phyloP scores from a whole-genome alignment of 371 early-diverging fungal genomes.

The Capillidium rhysosporum region DNA sequence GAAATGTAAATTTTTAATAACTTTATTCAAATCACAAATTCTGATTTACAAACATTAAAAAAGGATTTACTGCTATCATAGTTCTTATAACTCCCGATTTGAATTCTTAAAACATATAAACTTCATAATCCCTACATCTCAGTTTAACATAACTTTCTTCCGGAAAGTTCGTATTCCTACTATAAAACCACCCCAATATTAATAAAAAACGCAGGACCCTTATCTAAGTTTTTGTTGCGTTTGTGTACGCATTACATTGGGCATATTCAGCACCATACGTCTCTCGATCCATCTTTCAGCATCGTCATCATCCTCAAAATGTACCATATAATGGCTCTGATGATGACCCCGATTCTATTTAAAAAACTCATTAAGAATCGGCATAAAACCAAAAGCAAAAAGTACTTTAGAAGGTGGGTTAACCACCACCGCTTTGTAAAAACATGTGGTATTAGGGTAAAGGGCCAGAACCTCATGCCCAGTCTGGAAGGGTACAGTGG shows the following conservation, averaged over 20 bases:
- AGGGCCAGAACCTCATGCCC: constrained; percentile 55
- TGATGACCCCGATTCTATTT: constrained; percentile 2
- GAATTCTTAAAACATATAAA: too few species aligned
- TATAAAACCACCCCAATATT: too few species aligned
- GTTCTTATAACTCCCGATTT: too few species aligned
- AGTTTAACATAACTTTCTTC: too few species aligned
- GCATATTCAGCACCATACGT: neutral
- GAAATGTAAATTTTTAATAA: too few species aligned
- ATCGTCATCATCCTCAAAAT: constrained; percentile 5
- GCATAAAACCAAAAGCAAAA: neutral
- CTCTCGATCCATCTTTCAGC: constrained; percentile 1
- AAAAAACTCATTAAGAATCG: neutral
- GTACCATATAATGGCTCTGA: constrained; percentile 2
- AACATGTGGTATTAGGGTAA: constrained; percentile 70
- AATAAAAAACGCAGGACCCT: too few species aligned
- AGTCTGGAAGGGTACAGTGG: constrained; percentile 27
- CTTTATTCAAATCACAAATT: too few species aligned
- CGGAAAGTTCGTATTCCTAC: too few species aligned
- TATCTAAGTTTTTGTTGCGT: too few species aligned
- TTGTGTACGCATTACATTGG: neutral
- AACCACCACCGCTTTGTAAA: constrained; percentile 57
- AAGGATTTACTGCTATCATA: too few species aligned
- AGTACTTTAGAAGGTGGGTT: constrained; percentile 43
- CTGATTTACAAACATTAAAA: too few species aligned
- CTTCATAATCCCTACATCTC: too few species aligned